These are phyloP conservation scores for Fusarium aywerte DNA, from an alignment of 2,329 filamentous ascomycete genomes.

Conservation along the genomic window DNA sequence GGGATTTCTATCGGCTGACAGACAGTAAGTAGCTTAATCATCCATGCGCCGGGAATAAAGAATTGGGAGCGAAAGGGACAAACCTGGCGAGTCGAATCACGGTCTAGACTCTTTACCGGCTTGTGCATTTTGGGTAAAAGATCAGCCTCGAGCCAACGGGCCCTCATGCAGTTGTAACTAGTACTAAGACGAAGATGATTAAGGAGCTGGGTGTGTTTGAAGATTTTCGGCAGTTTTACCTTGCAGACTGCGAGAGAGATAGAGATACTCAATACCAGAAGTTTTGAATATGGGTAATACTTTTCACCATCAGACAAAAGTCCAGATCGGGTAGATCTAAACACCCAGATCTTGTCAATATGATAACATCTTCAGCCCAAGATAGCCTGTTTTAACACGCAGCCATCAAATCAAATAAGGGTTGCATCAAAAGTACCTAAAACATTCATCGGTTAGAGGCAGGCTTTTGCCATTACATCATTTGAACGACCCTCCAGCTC, in stretches of 20 bases:
- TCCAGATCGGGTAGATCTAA: not conserved
- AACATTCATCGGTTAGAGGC: not conserved
- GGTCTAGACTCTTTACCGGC: slow-evolving; percentile 32
- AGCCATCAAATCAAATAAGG: not conserved
- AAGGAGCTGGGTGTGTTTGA: slow-evolving; percentile 13
- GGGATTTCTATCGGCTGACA: slow-evolving; percentile 23
- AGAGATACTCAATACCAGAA: not conserved
- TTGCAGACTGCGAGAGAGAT: not conserved
- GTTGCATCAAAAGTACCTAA: slow-evolving; percentile 10
- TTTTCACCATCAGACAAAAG: not conserved
- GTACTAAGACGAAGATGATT: slow-evolving; percentile 12
- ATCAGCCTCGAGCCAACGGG: slow-evolving; percentile 26
- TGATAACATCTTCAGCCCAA: not conserved
- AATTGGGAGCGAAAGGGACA: slow-evolving; percentile 5
- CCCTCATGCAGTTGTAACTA: slow-evolving; percentile 11
- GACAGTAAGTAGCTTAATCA: too few species aligned
- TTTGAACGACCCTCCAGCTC: slow-evolving; percentile 31
- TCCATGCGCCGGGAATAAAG: slow-evolving; percentile 35
- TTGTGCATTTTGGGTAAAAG: slow-evolving; percentile 24
- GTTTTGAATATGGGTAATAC: not conserved
- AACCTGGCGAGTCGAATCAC: slow-evolving; percentile 27
- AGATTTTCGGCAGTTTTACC: not conserved
- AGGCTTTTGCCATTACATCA: slow-evolving; percentile 45
- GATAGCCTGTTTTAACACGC: not conserved
- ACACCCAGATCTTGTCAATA: not conserved